A percentile compares a stretch with the other conserved stretches of the same genome.
phyloP scores from a whole-genome alignment of 495 filamentous ascomycete species.

The Cercophora samala region DNA sequence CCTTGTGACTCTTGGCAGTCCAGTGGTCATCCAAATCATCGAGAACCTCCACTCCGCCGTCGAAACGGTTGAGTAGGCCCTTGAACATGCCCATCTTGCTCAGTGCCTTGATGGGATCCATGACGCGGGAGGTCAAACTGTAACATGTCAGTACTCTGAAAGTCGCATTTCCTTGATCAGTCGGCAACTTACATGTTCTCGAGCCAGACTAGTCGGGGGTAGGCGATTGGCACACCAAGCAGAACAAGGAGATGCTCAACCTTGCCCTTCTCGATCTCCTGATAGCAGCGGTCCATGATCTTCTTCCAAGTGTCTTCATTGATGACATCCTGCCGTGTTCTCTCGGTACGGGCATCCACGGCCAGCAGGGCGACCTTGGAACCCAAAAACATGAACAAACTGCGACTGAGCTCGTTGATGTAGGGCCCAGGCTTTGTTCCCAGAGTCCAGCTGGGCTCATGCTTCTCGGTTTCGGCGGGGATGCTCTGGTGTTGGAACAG shows the following conservation, averaged over 20 bases:
- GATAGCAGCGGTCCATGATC: conserved; percentile 77
- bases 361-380: conserved; percentile 76
- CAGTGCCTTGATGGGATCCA: conserved; percentile 85
- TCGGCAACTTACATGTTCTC: conserved; percentile 51
- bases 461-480: conserved; percentile 67
- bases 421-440: conserved; percentile 81
- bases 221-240: conserved; percentile 83
- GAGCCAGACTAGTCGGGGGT: conserved; percentile 77
- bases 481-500: conserved; percentile 95
- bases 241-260: conserved; percentile 87
- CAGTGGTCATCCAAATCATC: conserved; percentile 95
- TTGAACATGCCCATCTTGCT: conserved; percentile 79
- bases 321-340: conserved; percentile 77
- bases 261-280: conserved; percentile 76
- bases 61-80: conserved; percentile 78
- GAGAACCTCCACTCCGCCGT: conserved; percentile 88
- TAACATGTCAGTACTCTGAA: not conserved
- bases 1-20: conserved; percentile 92
- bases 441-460: conserved; percentile 89
- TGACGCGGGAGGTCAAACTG: conserved; percentile 68
- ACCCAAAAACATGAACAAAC: conserved; percentile 80
- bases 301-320: conserved; percentile 75
- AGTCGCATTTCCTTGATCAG: not conserved
- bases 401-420: conserved; percentile 80
- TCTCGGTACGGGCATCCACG: conserved; percentile 87